Evolutionary conservation across 192 early-diverging fungal genomes (phyloP).

Genomic region (Podochytrium sp.): DNA sequence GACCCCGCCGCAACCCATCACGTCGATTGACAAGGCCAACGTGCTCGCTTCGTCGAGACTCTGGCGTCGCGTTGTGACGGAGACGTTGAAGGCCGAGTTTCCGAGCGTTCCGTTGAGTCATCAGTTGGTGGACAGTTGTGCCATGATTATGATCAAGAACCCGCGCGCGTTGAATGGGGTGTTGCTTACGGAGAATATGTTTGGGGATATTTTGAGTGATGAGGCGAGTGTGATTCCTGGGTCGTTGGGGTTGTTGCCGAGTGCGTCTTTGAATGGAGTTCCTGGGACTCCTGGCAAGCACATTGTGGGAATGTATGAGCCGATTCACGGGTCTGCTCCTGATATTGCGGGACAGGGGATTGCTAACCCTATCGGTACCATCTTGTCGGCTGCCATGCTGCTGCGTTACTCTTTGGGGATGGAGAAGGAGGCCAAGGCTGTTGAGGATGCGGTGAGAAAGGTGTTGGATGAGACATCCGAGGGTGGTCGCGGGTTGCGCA

Average conservation of each 20-base stretch:
- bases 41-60: constrained; percentile 96
- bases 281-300: constrained; percentile 57
- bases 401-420: constrained; percentile 93
- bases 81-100: constrained; percentile 87
- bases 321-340: constrained; percentile 98
- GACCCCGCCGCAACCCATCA: constrained; percentile 83
- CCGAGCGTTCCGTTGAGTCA: constrained; percentile 85
- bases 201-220: constrained; percentile 97
- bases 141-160: constrained; percentile 95
- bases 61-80: constrained; percentile 93
- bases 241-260: constrained; percentile 89
- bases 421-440: constrained; percentile 84
- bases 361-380: constrained; percentile 98
- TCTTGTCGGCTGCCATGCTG: constrained; percentile 92
- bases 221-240: constrained; percentile 96
- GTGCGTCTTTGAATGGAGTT: constrained; percentile 86
- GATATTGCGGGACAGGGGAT: constrained; percentile 97
- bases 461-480: constrained; percentile 87
- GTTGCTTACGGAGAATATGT: constrained; percentile 98
- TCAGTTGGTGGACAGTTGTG: constrained; percentile 95
- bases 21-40: constrained; percentile 99
- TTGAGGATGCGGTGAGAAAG: constrained; percentile 90
- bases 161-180: constrained; percentile 91
- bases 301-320: constrained; percentile 89
- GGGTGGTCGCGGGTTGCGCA: constrained; percentile 69